Evolutionary conservation across 305 asterid species (phyloP), one percentile per base, ranked within the genome.

Genomic region (Lippia alba): DNA sequence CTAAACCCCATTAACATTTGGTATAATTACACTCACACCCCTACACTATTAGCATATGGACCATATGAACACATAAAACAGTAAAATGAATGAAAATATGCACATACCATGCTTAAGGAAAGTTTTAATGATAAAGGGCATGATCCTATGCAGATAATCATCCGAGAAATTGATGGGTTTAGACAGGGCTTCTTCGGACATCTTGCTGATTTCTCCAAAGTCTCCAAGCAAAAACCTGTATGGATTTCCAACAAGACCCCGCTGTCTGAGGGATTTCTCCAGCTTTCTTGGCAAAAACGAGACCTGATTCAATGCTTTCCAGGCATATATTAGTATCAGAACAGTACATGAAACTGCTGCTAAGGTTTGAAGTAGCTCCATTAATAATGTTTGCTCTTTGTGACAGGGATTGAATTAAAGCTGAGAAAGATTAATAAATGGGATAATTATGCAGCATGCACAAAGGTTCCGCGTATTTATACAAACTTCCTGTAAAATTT

Each of bases 281-380:
- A 87, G 74, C 83, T 61, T 85, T 73, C 64, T 87, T 48, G 90
- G 92, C 59, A 32, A 9, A 30, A 81, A 69, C 88, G 85, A 87
- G 4, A 66, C 72, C 86, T 78, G 79, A 3, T 74, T 82, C 81
- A 75, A 56, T 44, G 74, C 34, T 60, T 55, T 80, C 77, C 81
- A 75, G 53, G 59, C 70, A 41, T 48, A 77, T 60, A 77, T 51
- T 50, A 53, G 10, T 45, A 60, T 51, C 15, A 58, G 17, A 14
- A 40, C 49, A 9, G 8, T 7, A 61, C 68, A 80, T 34, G 36
- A 63, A 18, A 67, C 20, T 64, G 67, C 75, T 30, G 60, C 34
- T 59, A 19, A 7, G 63, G 36, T 36, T 10, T 24, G 15, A 59
- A 72, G 17, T 14, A 53, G 44, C 54, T 70, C 41, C 80, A 76